A percentile compares a stretch with the other conserved stretches of the same genome.
Conservation (phyloP, 179 eudicot species). For the Silene vulgaris region DNA sequence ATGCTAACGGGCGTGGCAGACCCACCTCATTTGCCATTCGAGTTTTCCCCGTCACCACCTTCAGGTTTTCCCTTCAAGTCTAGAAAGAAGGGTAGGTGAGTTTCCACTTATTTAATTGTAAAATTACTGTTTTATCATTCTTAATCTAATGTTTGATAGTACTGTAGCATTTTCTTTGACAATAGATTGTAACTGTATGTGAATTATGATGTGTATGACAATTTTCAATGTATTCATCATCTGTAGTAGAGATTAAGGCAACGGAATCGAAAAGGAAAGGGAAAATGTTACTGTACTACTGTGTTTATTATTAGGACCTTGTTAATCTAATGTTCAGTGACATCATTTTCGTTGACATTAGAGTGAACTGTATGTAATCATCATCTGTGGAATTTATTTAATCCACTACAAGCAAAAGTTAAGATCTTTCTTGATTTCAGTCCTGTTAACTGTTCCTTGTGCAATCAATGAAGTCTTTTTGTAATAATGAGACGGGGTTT, state of each 20-base stretch:
- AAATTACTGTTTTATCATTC: conserved; percentile 5
- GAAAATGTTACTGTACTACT: conserved; percentile 1
- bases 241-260: conserved; percentile 25
- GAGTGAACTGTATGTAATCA: conserved; percentile 14
- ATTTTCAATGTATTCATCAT: conserved; percentile 26
- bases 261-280: conserved; percentile 15
- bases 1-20: conserved; percentile 71
- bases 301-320: conserved; percentile 3
- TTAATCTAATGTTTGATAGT: conserved; percentile 17
- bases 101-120: conserved; percentile 18
- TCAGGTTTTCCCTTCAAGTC: conserved; percentile 71
- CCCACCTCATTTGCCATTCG: conserved; percentile 77
- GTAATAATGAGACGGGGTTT: not conserved
- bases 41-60: conserved; percentile 95
- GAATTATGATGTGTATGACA: conserved; percentile 22
- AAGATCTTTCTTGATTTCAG: conserved; percentile 32
- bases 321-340: conserved; percentile 14
- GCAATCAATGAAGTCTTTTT: not conserved
- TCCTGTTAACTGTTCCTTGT: conserved; percentile 14
- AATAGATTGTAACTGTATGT: conserved; percentile 15
- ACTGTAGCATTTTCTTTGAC: conserved; percentile 19
- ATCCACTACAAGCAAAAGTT: conserved; percentile 15
- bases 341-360: conserved; percentile 20
- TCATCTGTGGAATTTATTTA: conserved; percentile 5
- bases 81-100: conserved; percentile 64